Percentiles rank a stretch among this genome's conserved stretches.
These are phyloP conservation scores for Candida quercuum DNA, from an alignment of 805 yeast genomes.

Conservation along the genomic window DNA sequence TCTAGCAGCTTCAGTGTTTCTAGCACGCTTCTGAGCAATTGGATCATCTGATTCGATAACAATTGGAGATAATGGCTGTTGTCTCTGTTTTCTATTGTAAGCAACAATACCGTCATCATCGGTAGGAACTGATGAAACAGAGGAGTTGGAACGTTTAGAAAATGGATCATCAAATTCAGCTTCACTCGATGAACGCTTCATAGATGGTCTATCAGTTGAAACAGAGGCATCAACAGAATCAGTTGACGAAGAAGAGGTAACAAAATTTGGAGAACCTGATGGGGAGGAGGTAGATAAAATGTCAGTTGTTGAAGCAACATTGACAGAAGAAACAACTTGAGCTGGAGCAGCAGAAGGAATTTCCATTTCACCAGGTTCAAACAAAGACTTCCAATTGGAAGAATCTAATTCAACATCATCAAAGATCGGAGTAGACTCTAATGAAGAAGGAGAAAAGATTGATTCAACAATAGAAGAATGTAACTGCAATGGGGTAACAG, in stretches of 20 bases:
- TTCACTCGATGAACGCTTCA: conserved; percentile 20
- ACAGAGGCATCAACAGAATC: background rate
- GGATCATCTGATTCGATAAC: conserved; percentile 55
- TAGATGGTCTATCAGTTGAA: conserved; percentile 1
- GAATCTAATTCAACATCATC: conserved; percentile 29
- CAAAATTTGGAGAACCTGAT: conserved; percentile 4
- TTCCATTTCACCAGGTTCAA: conserved; percentile 33
- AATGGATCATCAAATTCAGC: conserved; percentile 16
- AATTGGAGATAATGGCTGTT: conserved; percentile 67
- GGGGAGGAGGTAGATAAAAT: conserved; percentile 5
- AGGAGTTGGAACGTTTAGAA: conserved; percentile 12
- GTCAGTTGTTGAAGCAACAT: conserved; percentile 1
- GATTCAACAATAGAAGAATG: conserved; percentile 64
- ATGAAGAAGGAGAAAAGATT: conserved; percentile 31
- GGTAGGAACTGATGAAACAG: conserved; percentile 23
- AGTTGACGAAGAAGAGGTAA: conserved; percentile 3
- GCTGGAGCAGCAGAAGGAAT: conserved; percentile 22
- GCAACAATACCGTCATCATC: conserved; percentile 75
- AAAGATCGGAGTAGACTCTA: conserved; percentile 61
- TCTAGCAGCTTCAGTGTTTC: conserved; percentile 95
- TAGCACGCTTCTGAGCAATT: conserved; percentile 82
- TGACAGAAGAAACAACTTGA: too few relatives aligned
- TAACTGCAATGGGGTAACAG: conserved; percentile 46
- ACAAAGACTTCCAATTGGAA: conserved; percentile 60
- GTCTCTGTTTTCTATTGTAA: conserved; percentile 74